A percentile compares a stretch with the other conserved stretches of the same genome.
Conservation (phyloP, 1,284 basidiomycete genomes). For the Trichosporon ovoides region DNA sequence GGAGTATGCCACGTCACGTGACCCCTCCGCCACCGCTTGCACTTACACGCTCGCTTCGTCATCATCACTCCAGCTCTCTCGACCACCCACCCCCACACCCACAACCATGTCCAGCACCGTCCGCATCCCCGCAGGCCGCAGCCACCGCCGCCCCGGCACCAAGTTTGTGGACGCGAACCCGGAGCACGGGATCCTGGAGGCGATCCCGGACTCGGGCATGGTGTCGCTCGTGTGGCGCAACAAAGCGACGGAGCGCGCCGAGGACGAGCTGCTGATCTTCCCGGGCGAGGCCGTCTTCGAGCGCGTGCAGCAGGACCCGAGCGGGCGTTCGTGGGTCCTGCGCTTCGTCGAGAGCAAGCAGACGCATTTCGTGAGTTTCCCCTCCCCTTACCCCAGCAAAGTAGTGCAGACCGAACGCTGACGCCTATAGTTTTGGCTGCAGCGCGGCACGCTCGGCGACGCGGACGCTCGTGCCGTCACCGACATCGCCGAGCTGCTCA, state of each 20-base stretch:
- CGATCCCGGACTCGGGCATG: constrained; percentile 41
- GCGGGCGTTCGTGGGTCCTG: constrained; percentile 44
- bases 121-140: constrained; percentile 43
- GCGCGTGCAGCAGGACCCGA: constrained; percentile 39
- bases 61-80: background rate
- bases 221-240: constrained; percentile 35
- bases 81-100: background rate
- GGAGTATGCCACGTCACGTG: too few relatives aligned
- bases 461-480: constrained; percentile 33
- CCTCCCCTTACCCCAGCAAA: too few relatives aligned
- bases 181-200: constrained; percentile 43
- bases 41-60: background rate
- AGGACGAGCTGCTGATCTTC: constrained; percentile 48
- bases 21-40: background rate
- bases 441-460: constrained; percentile 28
- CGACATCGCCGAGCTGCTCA: constrained; percentile 42
- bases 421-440: constrained; percentile 46
- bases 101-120: constrained; percentile 30
- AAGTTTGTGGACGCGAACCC: constrained; percentile 47
- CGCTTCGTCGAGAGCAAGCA: constrained; percentile 45
- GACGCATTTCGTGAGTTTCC: constrained; percentile 43
- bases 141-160: constrained; percentile 31
- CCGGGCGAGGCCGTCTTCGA: constrained; percentile 47
- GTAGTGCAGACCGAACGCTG: too few relatives aligned
- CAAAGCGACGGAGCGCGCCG: constrained; percentile 26